phyloP scores from a whole-genome alignment of 768 basidiomycete genomes.

The Daedaleopsis nitida region DNA sequence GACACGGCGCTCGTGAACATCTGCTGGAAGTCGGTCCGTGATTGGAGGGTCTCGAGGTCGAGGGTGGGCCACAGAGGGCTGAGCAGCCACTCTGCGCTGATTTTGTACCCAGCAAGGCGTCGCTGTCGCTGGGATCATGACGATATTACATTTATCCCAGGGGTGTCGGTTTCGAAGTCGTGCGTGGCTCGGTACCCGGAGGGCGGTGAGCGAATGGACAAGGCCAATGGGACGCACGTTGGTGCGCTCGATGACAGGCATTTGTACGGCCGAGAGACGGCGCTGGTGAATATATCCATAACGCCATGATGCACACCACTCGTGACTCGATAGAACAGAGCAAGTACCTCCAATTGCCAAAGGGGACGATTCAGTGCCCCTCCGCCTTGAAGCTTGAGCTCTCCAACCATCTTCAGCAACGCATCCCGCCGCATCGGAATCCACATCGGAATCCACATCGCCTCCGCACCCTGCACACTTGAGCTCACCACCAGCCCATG shows the following conservation, averaged over 20 bases:
- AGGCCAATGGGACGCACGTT: not conserved
- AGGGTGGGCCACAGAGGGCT: not conserved
- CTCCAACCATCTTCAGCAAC: conserved; percentile 26
- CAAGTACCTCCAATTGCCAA: too few relatives aligned
- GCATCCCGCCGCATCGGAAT: conserved; percentile 80
- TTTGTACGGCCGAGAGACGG: not conserved
- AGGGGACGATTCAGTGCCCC: conserved; percentile 42
- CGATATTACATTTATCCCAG: not conserved
- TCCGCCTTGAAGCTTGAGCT: conserved; percentile 63
- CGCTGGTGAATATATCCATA: not conserved
- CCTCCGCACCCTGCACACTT: conserved; percentile 51
- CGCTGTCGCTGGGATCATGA: not conserved
- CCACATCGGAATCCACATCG: conserved; percentile 89
- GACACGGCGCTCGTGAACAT: conserved; percentile 13
- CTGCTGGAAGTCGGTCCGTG: not conserved
- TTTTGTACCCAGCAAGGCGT: not conserved
- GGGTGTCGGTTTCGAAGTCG: not conserved
- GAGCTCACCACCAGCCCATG: conserved; percentile 77
- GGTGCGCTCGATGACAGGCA: not conserved
- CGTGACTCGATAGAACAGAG: too few relatives aligned
- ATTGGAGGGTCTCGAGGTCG: not conserved
- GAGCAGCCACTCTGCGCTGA: not conserved
- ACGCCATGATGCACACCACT: too few relatives aligned
- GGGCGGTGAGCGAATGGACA: not conserved
- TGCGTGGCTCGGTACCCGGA: too few relatives aligned